phyloP scores from a whole-genome alignment of 495 filamentous ascomycete genomes.

The Penicillium fimorum region DNA sequence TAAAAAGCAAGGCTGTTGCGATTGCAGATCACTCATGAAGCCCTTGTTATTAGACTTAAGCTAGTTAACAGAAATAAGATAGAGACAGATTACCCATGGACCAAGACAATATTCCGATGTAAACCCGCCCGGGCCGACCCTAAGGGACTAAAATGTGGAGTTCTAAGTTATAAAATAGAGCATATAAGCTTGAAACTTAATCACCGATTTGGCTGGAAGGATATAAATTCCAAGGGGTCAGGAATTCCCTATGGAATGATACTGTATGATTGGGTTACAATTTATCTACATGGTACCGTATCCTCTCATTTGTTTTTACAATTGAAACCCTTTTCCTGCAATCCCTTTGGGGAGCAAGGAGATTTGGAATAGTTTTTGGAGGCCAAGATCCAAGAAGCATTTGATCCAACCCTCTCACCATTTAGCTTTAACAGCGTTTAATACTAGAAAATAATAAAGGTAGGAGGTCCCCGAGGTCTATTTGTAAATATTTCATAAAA shows the following conservation, averaged over 20 bases:
- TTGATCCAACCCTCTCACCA: not conserved
- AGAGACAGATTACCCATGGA: not conserved
- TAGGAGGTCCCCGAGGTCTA: not conserved
- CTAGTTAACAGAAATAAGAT: not conserved
- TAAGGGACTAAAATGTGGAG: not conserved
- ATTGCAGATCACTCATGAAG: not conserved
- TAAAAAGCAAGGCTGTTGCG: not conserved
- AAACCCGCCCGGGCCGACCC: constrained; percentile 1
- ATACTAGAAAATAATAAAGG: not conserved
- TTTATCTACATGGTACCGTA: not conserved
- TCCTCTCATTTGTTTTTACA: not conserved
- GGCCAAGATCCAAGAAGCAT: not conserved
- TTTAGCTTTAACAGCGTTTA: not conserved
- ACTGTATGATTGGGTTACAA: not conserved
- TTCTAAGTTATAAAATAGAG: not conserved
- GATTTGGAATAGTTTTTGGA: too few relatives aligned
- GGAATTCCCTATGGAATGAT: constrained; percentile 9
- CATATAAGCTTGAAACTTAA: not conserved
- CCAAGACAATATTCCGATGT: not conserved
- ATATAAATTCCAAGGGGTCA: not conserved
- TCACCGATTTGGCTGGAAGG: too few relatives aligned
- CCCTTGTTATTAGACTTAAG: not conserved
- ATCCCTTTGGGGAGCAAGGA: constrained; percentile 1
- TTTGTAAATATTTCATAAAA: not conserved
- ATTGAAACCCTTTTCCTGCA: not conserved